A percentile compares a stretch with the other conserved stretches of the same genome.
Conservation (phyloP, 1,284 basidiomycete species). For the Anthracocystis panici-leucophaei region DNA sequence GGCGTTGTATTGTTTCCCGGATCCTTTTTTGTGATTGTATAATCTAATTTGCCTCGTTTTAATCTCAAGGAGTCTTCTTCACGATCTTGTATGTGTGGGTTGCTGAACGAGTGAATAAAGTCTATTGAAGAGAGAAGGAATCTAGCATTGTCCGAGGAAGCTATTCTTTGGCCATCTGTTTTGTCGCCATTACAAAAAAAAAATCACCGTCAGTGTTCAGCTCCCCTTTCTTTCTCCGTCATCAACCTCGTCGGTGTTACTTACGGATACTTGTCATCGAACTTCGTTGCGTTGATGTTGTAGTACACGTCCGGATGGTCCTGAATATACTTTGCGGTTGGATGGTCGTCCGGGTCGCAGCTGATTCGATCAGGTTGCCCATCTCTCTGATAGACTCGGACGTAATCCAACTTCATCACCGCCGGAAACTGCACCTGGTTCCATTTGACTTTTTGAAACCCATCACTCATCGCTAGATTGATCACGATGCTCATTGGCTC, state of each 20-base stretch:
- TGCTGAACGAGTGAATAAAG: neutral
- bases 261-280: slow-evolving; percentile 28
- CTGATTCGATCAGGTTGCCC: slow-evolving; percentile 41
- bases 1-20: slow-evolving; percentile 2
- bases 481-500: slow-evolving; percentile 63
- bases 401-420: slow-evolving; percentile 65
- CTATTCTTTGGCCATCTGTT: slow-evolving; percentile 60
- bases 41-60: slow-evolving; percentile 1
- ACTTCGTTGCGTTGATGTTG: slow-evolving; percentile 54
- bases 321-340: slow-evolving; percentile 64
- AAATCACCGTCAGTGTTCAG: slow-evolving; percentile 4
- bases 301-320: slow-evolving; percentile 62
- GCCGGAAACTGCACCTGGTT: slow-evolving; percentile 70
- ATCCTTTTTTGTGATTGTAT: neutral
- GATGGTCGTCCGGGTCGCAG: slow-evolving; percentile 64
- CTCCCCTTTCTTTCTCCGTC: no score
- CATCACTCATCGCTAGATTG: slow-evolving; percentile 59
- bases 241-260: neutral
- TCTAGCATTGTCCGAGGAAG: slow-evolving; percentile 40
- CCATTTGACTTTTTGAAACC: slow-evolving; percentile 57
- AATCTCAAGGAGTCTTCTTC: neutral
- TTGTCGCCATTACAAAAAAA: neutral
- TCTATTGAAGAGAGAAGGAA: neutral
- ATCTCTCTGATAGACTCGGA: slow-evolving; percentile 59
- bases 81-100: neutral